These are phyloP conservation scores for Neurospora terricola DNA, from an alignment of 495 filamentous ascomycete species.

Conservation along the genomic window DNA sequence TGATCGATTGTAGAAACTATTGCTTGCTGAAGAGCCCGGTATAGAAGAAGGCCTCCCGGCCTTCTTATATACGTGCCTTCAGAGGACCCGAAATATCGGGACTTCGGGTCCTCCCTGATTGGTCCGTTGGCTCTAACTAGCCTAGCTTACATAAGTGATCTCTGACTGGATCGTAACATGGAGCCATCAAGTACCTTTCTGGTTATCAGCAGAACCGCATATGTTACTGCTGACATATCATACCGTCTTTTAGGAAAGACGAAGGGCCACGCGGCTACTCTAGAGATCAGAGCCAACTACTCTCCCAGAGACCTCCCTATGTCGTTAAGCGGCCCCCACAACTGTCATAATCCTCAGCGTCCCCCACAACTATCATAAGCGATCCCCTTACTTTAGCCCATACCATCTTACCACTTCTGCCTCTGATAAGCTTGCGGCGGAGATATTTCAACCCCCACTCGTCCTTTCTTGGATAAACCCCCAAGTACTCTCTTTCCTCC, in stretches of 20 bases:
- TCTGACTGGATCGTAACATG: too few species aligned
- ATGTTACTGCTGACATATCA: neutral
- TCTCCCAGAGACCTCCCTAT: neutral
- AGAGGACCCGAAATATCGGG: too few species aligned
- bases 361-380: neutral
- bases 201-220: too few species aligned
- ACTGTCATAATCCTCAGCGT: neutral
- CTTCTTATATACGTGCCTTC: too few species aligned
- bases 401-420: neutral
- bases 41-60: too few species aligned
- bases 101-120: too few species aligned
- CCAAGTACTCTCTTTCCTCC: neutral
- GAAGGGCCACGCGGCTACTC: neutral
- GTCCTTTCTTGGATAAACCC: neutral
- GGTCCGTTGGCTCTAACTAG: too few species aligned
- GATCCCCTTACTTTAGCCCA: neutral
- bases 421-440: neutral
- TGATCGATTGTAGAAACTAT: too few species aligned
- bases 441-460: neutral
- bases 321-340: neutral
- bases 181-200: too few species aligned
- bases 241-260: neutral
- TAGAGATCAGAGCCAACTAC: neutral
- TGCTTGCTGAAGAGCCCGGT: too few species aligned
- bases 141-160: too few species aligned